Evolutionary conservation across 2,329 filamentous ascomycete species (phyloP).

Genomic region (Bertia moriformis): DNA sequence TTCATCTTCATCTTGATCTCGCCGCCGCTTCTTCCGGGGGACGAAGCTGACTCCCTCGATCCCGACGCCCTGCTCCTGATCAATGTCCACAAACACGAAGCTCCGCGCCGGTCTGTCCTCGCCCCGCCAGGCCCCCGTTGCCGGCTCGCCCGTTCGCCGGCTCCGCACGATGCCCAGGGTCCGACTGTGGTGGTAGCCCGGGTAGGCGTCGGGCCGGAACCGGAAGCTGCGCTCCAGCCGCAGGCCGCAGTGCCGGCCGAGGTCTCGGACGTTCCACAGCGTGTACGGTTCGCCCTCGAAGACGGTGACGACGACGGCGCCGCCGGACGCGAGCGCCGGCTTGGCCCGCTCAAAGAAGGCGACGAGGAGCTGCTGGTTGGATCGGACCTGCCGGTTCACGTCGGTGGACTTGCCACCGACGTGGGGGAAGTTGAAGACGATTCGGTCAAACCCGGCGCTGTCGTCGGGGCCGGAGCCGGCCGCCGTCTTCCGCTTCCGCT

Average conservation of each 20-base stretch:
- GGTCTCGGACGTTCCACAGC: conserved; percentile 82
- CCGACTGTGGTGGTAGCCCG: conserved; percentile 59
- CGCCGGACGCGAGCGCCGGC: conserved; percentile 34
- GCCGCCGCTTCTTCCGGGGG: conserved; percentile 13
- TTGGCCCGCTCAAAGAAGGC: conserved; percentile 46
- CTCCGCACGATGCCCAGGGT: conserved; percentile 53
- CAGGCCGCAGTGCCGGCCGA: conserved; percentile 65
- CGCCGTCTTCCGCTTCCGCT: conserved; percentile 14
- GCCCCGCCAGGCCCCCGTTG: conserved; percentile 29
- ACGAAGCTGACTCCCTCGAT: conserved; percentile 2
- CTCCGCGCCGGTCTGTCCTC: conserved; percentile 38
- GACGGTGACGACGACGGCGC: conserved; percentile 64
- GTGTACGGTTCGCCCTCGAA: conserved; percentile 94
- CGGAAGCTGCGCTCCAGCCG: conserved; percentile 56
- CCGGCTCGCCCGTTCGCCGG: conserved; percentile 25
- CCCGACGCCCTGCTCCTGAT: conserved; percentile 22
- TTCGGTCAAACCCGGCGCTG: conserved; percentile 48
- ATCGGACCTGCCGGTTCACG: conserved; percentile 82
- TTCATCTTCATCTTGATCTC: conserved; percentile 11
- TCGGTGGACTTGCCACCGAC: conserved; percentile 84
- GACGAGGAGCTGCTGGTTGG: conserved; percentile 71
- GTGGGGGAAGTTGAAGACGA: conserved; percentile 96
- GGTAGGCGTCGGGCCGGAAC: conserved; percentile 55
- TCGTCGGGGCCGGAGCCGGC: conserved; percentile 5
- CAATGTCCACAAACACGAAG: conserved; percentile 47